Percentiles rank a stretch among this genome's conserved stretches.
These are phyloP conservation scores for Hypoxylon sp. DNA, from an alignment of 2,329 filamentous ascomycete species.

Conservation along the genomic window DNA sequence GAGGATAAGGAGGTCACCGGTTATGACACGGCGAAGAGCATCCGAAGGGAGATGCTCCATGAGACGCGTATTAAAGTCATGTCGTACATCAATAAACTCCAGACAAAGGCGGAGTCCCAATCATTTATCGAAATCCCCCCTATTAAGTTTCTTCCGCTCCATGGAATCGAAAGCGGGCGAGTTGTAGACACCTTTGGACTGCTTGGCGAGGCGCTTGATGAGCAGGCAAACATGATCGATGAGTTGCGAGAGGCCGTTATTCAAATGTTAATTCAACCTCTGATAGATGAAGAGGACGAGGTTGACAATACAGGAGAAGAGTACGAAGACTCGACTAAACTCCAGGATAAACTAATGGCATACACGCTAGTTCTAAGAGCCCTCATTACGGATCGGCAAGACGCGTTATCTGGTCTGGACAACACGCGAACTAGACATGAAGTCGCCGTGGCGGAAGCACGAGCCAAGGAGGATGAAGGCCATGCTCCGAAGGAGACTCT, in stretches of 20 bases:
- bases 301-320: slow-evolving; percentile 88
- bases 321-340: slow-evolving; percentile 87
- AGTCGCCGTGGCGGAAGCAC: slow-evolving; percentile 70
- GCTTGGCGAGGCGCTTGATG: slow-evolving; percentile 76
- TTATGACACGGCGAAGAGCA: slow-evolving; percentile 83
- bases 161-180: slow-evolving; percentile 80
- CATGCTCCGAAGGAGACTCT: slow-evolving; percentile 77
- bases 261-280: slow-evolving; percentile 77
- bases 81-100: slow-evolving; percentile 74
- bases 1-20: slow-evolving; percentile 79
- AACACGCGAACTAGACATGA: slow-evolving; percentile 84
- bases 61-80: slow-evolving; percentile 70
- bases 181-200: slow-evolving; percentile 76
- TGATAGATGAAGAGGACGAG: slow-evolving; percentile 85
- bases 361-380: slow-evolving; percentile 85
- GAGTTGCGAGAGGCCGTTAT: slow-evolving; percentile 82
- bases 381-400: slow-evolving; percentile 82
- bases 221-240: slow-evolving; percentile 78
- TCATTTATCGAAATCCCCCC: slow-evolving; percentile 75
- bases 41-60: slow-evolving; percentile 84
- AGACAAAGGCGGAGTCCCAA: slow-evolving; percentile 65
- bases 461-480: slow-evolving; percentile 75
- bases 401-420: slow-evolving; percentile 81
- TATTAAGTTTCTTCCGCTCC: slow-evolving; percentile 65
- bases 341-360: slow-evolving; percentile 89